Conservation (phyloP, 805 yeast species). For the Saturnispora halmiae region DNA sequence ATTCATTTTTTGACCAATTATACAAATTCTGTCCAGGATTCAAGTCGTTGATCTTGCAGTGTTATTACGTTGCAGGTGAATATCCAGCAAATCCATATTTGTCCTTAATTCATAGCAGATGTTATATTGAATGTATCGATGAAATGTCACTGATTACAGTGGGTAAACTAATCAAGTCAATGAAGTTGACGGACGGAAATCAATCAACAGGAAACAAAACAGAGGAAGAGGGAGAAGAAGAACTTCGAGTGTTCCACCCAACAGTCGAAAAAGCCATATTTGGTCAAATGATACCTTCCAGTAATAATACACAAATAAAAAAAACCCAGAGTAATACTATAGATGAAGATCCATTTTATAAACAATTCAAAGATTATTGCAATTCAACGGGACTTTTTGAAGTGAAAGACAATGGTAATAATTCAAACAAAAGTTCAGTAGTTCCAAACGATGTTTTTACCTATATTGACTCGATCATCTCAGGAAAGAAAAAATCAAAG, state of each 20-base stretch:
- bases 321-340: constrained; percentile 10
- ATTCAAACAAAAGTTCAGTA: not conserved
- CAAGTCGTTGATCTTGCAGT: constrained; percentile 4
- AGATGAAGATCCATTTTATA: constrained; percentile 10
- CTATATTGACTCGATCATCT: not conserved
- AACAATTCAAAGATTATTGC: constrained; percentile 10
- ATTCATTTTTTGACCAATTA: constrained; percentile 19
- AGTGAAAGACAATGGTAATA: not conserved
- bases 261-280: constrained; percentile 30
- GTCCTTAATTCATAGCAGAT: constrained; percentile 33
- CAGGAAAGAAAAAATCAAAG: not conserved
- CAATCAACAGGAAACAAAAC: too few relatives aligned
- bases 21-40: constrained; percentile 3
- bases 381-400: not conserved
- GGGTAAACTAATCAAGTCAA: constrained; percentile 19
- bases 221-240: constrained; percentile 15
- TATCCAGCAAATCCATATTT: constrained; percentile 33
- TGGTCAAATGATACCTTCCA: constrained; percentile 22
- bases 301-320: constrained; percentile 3
- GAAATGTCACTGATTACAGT: constrained; percentile 24
- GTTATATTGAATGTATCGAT: constrained; percentile 32
- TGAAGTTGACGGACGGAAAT: constrained; percentile 24
- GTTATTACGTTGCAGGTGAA: constrained; percentile 36
- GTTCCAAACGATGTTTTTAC: constrained; percentile 1
- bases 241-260: constrained; percentile 24